These are phyloP conservation scores for Xylaria nigripes DNA, from an alignment of 495 filamentous ascomycete genomes.

Conservation along the genomic window DNA sequence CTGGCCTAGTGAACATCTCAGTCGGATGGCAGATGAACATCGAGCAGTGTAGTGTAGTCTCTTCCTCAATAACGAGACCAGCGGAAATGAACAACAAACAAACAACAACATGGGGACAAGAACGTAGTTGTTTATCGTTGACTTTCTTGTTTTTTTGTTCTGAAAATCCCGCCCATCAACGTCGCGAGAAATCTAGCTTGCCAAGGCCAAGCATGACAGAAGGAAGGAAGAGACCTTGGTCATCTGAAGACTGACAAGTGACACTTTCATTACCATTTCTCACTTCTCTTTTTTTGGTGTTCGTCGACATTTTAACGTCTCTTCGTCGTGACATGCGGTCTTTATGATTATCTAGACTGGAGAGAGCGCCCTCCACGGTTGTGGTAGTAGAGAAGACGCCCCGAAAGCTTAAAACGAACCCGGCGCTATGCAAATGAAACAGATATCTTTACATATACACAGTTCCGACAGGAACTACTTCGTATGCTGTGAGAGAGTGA, in stretches of 20 bases:
- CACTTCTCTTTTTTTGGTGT: background rate
- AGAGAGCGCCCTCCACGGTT: constrained; percentile 9
- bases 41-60: no score
- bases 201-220: constrained; percentile 1
- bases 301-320: constrained; percentile 3
- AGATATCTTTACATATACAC: constrained; percentile 25
- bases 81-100: background rate
- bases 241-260: background rate
- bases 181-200: constrained; percentile 7
- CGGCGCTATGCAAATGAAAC: constrained; percentile 27
- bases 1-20: no score
- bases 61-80: no score
- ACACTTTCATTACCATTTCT: constrained; percentile 2
- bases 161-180: background rate
- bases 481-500: background rate
- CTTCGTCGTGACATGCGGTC: constrained; percentile 9
- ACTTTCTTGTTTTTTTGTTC: no score
- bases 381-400: background rate
- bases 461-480: constrained; percentile 15
- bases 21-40: constrained; percentile 6
- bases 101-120: background rate
- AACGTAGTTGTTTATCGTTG: background rate
- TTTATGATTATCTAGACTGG: constrained; percentile 17
- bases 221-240: background rate
- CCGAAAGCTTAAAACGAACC: constrained; percentile 14